Conservation (phyloP, 2,329 filamentous ascomycete species). For the Colletotrichum horii region DNA sequence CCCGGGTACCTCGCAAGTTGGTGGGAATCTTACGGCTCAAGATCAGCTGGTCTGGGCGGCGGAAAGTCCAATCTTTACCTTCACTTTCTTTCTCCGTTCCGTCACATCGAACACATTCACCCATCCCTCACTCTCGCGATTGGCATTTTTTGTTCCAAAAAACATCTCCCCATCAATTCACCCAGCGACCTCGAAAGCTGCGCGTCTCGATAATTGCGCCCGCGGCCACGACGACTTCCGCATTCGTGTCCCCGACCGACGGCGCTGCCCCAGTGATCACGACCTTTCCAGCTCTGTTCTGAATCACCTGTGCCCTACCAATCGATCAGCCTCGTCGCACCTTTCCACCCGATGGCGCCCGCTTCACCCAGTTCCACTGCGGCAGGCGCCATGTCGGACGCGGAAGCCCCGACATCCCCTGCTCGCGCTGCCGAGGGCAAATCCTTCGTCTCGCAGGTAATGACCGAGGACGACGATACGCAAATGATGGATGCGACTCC, state of each 20-base stretch:
- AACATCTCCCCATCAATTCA: background rate
- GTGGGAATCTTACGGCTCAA: constrained; percentile 1
- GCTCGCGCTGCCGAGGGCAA: constrained; percentile 42
- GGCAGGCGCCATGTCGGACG: constrained; percentile 47
- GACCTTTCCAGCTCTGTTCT: constrained; percentile 1
- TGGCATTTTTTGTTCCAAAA: background rate
- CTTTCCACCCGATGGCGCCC: constrained; percentile 36
- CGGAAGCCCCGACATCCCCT: constrained; percentile 53
- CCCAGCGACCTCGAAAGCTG: background rate
- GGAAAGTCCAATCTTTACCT: constrained; percentile 11
- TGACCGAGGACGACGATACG: constrained; percentile 49
- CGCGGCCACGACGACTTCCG: background rate
- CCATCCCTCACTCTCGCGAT: background rate
- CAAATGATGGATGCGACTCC: constrained; percentile 47
- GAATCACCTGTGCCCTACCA: background rate
- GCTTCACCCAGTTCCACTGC: constrained; percentile 40
- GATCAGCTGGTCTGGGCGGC: constrained; percentile 19
- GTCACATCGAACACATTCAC: background rate
- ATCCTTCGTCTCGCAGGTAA: constrained; percentile 50
- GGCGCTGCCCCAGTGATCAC: constrained; percentile 2
- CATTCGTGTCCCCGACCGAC: constrained; percentile 1
- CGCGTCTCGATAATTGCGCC: constrained; percentile 3
- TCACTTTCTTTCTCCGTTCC: background rate
- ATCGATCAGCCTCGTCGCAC: constrained; percentile 4
- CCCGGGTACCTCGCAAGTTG: background rate